phyloP scores from a whole-genome alignment of 106 monocot species.

The Platanthera guangdongensis region DNA sequence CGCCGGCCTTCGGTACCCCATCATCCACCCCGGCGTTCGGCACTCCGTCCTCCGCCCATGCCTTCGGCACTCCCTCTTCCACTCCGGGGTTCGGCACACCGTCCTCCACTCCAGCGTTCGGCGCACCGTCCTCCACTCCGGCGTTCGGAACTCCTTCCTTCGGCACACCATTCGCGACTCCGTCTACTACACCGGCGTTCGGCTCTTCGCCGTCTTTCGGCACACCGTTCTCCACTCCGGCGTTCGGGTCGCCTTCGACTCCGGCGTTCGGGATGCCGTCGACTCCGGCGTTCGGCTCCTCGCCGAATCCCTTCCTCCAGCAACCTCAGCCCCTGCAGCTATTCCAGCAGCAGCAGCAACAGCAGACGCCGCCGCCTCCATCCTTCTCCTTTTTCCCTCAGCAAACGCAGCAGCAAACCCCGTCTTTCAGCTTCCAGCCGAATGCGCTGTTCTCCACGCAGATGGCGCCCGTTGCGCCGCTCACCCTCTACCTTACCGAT shows the following conservation, averaged over 20 bases:
- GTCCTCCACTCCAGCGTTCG: slow-evolving; percentile 19
- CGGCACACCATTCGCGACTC: slow-evolving; percentile 20
- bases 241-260: slow-evolving; percentile 12
- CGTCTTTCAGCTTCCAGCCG: slow-evolving; percentile 19
- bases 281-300: slow-evolving; percentile 17
- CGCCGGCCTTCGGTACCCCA: slow-evolving; percentile 24
- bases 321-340: slow-evolving; percentile 24
- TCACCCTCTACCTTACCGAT: slow-evolving; percentile 57
- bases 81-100: slow-evolving; percentile 23
- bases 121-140: slow-evolving; percentile 12
- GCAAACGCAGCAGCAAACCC: slow-evolving; percentile 19
- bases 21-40: slow-evolving; percentile 24
- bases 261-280: slow-evolving; percentile 22
- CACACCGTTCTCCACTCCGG: slow-evolving; percentile 6
- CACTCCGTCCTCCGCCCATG: slow-evolving; percentile 25
- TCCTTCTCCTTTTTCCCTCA: slow-evolving; percentile 32
- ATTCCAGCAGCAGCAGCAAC: slow-evolving; percentile 22
- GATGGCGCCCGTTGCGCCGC: slow-evolving; percentile 87
- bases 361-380: neutral
- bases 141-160: slow-evolving; percentile 26
- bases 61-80: slow-evolving; percentile 20
- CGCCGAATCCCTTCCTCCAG: slow-evolving; percentile 24
- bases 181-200: slow-evolving; percentile 8
- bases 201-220: slow-evolving; percentile 21
- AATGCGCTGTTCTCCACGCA: slow-evolving; percentile 66